Percentiles rank a stretch among this genome's conserved stretches.
Conservation (phyloP, 495 filamentous ascomycete genomes). For the Emericellopsis terricola region DNA sequence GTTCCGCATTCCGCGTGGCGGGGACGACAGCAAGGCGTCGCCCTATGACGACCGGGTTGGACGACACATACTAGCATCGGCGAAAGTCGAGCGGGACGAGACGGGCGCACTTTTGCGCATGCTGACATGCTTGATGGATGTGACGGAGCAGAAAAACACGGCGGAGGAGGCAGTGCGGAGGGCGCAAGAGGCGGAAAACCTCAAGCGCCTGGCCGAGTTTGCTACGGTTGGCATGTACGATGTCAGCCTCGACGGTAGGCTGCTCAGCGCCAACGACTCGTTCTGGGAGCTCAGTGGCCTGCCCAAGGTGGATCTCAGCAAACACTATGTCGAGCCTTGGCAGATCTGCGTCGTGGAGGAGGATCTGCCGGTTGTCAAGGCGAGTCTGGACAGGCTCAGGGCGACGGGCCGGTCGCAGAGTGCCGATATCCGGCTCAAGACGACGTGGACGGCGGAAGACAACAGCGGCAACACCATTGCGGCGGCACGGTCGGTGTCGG, state of each 20-base stretch:
- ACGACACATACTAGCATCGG: conserved; percentile 17
- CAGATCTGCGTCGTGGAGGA: conserved; percentile 16
- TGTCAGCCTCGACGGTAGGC: conserved; percentile 22
- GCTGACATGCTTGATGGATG: conserved; percentile 26
- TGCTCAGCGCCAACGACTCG: conserved; percentile 23
- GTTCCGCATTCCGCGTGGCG: conserved; percentile 9
- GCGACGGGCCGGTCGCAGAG: conserved; percentile 11
- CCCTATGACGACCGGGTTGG: conserved; percentile 13
- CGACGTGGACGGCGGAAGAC: conserved; percentile 13
- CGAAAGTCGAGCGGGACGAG: conserved; percentile 20
- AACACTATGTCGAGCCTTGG: conserved; percentile 15
- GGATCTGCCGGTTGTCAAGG: conserved; percentile 8
- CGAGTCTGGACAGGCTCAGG: conserved; percentile 12
- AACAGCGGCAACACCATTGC: conserved; percentile 11
- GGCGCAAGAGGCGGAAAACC: conserved; percentile 26
- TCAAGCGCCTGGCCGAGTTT: conserved; percentile 28
- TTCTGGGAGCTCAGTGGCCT: conserved; percentile 27
- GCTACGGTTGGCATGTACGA: conserved; percentile 30
- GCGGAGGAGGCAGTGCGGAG: conserved; percentile 23
- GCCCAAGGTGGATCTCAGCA: conserved; percentile 12
- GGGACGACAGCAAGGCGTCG: conserved; percentile 12
- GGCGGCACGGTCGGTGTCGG: conserved; percentile 14
- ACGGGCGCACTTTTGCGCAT: conserved; percentile 20
- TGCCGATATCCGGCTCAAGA: conserved; percentile 17
- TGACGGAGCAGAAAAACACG: conserved; percentile 21